phyloP scores from a whole-genome alignment of 2,329 filamentous ascomycete species.

The Monilinia vaccinii-corymbosi region DNA sequence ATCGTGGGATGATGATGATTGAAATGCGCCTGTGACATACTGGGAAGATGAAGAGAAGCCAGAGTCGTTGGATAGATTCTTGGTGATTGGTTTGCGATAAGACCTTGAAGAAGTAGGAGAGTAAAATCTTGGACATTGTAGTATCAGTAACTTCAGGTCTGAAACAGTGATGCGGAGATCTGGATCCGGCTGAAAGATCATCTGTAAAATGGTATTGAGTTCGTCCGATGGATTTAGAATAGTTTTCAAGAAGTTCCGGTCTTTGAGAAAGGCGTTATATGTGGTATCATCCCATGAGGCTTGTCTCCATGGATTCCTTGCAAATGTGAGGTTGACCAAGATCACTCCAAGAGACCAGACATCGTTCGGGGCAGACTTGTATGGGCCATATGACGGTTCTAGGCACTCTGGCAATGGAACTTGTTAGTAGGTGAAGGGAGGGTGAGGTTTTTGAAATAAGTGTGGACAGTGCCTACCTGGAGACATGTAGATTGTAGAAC shows the following conservation, averaged over 20 bases:
- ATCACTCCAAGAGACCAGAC: slow-evolving; percentile 98
- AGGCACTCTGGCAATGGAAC: slow-evolving; percentile 62
- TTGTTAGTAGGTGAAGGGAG: slow-evolving; percentile 20
- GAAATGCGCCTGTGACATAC: background rate
- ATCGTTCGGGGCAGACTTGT: slow-evolving; percentile 90
- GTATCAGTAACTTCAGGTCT: slow-evolving; percentile 69
- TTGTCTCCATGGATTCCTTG: slow-evolving; percentile 97
- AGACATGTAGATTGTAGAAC: slow-evolving; percentile 99
- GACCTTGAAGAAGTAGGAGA: background rate
- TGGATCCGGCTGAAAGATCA: slow-evolving; percentile 83
- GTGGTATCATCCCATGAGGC: slow-evolving; percentile 90
- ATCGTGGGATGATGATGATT: background rate
- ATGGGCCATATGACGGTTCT: slow-evolving; percentile 68
- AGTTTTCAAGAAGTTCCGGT: slow-evolving; percentile 78
- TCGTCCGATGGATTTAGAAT: slow-evolving; percentile 88
- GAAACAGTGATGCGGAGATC: slow-evolving; percentile 70
- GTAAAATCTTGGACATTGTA: slow-evolving; percentile 45
- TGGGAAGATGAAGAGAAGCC: background rate
- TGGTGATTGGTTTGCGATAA: background rate
- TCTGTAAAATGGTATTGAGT: slow-evolving; percentile 75
- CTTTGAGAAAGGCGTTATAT: slow-evolving; percentile 82
- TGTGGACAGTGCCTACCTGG: slow-evolving; percentile 61
- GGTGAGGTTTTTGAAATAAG: background rate
- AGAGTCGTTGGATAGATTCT: background rate
- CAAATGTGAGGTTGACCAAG: slow-evolving; percentile 92